Evolutionary conservation across 2,329 filamentous ascomycete species (phyloP).

Genomic region (Cladosporium sp.): DNA sequence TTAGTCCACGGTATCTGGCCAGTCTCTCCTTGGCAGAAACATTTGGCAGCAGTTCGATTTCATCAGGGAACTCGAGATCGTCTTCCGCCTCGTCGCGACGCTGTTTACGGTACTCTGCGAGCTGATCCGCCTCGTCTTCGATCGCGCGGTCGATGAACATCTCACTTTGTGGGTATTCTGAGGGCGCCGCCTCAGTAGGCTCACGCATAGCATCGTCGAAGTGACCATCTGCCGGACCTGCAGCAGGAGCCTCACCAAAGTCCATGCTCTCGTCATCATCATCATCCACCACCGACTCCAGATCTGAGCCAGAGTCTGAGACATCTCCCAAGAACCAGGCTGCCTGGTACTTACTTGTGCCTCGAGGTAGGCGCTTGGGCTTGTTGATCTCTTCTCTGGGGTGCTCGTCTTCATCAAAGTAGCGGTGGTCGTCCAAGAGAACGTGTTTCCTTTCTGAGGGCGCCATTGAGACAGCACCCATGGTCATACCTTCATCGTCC

Average conservation of each 20-base stretch:
- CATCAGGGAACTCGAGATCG: conserved; percentile 93
- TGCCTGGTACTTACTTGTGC: conserved; percentile 90
- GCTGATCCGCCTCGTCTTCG: conserved; percentile 79
- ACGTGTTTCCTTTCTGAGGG: conserved; percentile 71
- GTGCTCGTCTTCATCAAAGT: conserved; percentile 86
- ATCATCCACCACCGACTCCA: conserved; percentile 64
- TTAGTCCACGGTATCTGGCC: conserved; percentile 83
- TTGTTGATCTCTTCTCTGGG: conserved; percentile 54
- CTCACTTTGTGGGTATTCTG: conserved; percentile 91
- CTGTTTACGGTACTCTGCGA: conserved; percentile 76
- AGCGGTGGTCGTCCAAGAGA: conserved; percentile 92
- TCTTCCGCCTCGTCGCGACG: conserved; percentile 81
- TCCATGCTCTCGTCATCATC: conserved; percentile 61
- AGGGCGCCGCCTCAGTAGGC: conserved; percentile 63
- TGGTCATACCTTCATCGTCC: conserved; percentile 54
- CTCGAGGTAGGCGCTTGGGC: conserved; percentile 79
- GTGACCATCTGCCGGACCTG: conserved; percentile 75
- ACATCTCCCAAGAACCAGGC: conserved; percentile 88
- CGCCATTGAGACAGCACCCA: conserved; percentile 53
- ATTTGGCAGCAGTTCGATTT: conserved; percentile 89
- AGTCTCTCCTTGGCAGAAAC: conserved; percentile 84
- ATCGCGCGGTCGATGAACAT: conserved; percentile 79
- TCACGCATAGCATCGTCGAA: conserved; percentile 50
- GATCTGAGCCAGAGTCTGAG: conserved; percentile 82
- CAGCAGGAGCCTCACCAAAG: conserved; percentile 50